Conservation (phyloP, 805 yeast species). For the Saccharomycopsis lassenensis region DNA sequence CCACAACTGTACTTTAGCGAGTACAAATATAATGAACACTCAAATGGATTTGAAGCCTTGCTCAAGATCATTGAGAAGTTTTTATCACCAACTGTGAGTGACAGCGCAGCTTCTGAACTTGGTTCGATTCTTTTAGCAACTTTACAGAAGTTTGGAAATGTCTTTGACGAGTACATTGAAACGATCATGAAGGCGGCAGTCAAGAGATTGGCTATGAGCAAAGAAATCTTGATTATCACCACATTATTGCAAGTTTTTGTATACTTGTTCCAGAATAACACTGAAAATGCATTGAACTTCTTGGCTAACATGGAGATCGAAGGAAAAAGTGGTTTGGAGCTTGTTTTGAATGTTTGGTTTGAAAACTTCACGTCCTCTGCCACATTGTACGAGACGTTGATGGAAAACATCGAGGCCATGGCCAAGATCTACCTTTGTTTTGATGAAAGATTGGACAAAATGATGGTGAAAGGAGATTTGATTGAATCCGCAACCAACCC, state of each 20-base stretch:
- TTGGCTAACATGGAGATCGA: slow-evolving; percentile 32
- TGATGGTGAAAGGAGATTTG: slow-evolving; percentile 70
- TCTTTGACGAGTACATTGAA: slow-evolving; percentile 26
- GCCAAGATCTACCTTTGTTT: slow-evolving; percentile 51
- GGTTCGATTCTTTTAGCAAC: slow-evolving; percentile 56
- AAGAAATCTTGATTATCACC: slow-evolving; percentile 64
- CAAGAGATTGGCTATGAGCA: slow-evolving; percentile 49
- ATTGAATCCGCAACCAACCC: slow-evolving; percentile 39
- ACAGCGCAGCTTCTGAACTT: slow-evolving; percentile 71
- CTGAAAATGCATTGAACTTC: slow-evolving; percentile 52
- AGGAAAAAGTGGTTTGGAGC: slow-evolving; percentile 34
- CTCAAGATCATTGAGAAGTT: slow-evolving; percentile 57
- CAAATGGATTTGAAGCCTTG: slow-evolving; percentile 46
- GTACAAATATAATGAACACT: slow-evolving; percentile 17
- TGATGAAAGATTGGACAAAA: slow-evolving; percentile 37
- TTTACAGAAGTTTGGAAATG: slow-evolving; percentile 38
- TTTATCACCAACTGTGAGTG: slow-evolving; percentile 60
- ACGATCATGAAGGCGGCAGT: slow-evolving; percentile 70
- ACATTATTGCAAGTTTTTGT: slow-evolving; percentile 70
- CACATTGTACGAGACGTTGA: slow-evolving; percentile 66
- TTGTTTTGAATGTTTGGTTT: slow-evolving; percentile 72
- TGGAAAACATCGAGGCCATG: slow-evolving; percentile 57
- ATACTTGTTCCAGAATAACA: slow-evolving; percentile 51
- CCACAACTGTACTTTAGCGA: slow-evolving; percentile 20
- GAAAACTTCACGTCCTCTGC: slow-evolving; percentile 61